A percentile compares a stretch with the other conserved stretches of the same genome.
phyloP scores from a whole-genome alignment of 805 yeast species.

The Wickerhamomyces xylosicus region DNA sequence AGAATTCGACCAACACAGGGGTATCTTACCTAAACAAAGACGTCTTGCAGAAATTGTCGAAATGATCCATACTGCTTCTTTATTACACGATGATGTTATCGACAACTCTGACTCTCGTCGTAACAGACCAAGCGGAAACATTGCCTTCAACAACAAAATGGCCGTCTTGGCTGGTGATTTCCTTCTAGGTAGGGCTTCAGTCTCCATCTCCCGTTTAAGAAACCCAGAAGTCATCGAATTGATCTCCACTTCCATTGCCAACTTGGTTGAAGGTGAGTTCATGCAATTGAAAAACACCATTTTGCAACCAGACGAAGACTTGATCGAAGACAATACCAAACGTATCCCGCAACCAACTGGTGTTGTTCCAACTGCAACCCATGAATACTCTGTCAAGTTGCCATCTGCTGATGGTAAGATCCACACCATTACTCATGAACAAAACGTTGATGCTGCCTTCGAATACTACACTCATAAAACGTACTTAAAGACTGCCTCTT shows the following conservation, averaged over 20 bases:
- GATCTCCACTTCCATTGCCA: conserved; percentile 92
- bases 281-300: conserved; percentile 97
- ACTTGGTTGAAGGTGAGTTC: conserved; percentile 95
- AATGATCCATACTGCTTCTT: conserved; percentile 95
- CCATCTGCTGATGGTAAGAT: conserved; percentile 7
- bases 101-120: conserved; percentile 83
- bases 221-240: conserved; percentile 97
- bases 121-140: conserved; percentile 84
- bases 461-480: conserved; percentile 94
- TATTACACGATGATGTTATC: conserved; percentile 94
- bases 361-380: conserved; percentile 42
- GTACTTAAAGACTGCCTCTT: conserved; percentile 86
- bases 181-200: conserved; percentile 90
- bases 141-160: conserved; percentile 94
- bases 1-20: conserved; percentile 43
- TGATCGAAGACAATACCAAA: conserved; percentile 35
- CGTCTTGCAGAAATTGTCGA: conserved; percentile 95
- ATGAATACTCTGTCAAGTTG: conserved; percentile 23
- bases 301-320: conserved; percentile 35
- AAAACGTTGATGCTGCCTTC: conserved; percentile 78
- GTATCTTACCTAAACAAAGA: conserved; percentile 89
- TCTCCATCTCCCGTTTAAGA: conserved; percentile 83
- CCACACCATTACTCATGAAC: conserved; percentile 38
- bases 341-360: conserved; percentile 50
- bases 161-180: conserved; percentile 97